phyloP scores from a whole-genome alignment of 1,284 basidiomycete genomes.

The Cryptococcus maquisensis region DNA sequence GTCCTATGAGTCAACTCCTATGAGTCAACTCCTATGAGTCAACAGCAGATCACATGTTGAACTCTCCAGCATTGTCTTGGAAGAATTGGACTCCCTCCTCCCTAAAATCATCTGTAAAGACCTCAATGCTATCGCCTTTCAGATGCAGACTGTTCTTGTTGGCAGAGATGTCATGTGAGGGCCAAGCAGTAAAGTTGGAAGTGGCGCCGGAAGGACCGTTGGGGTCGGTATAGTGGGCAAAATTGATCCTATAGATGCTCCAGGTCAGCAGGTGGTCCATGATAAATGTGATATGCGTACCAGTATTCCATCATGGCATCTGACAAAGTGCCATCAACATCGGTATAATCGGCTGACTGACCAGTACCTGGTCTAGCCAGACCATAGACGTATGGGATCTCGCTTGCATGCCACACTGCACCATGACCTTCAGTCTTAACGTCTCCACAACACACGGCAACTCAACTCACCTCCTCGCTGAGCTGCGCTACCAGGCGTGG shows the following conservation, averaged over 20 bases:
- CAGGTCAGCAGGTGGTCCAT: background rate
- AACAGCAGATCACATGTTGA: constrained; percentile 8
- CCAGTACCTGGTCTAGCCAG: constrained; percentile 3
- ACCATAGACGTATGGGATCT: constrained; percentile 30
- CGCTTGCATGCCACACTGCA: constrained; percentile 24
- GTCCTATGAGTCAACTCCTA: no score
- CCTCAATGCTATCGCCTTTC: constrained; percentile 17
- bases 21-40: no score
- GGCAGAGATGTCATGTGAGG: constrained; percentile 4
- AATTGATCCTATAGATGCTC: constrained; percentile 33
- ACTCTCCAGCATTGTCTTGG: constrained; percentile 19
- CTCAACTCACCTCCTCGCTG: constrained; percentile 25
- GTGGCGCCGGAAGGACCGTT: constrained; percentile 13
- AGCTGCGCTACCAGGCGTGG: constrained; percentile 5
- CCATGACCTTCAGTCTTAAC: background rate
- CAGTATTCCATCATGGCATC: constrained; percentile 34
- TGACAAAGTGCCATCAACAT: constrained; percentile 19
- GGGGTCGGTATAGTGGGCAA: constrained; percentile 38
- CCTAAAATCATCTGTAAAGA: constrained; percentile 39
- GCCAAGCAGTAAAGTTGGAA: constrained; percentile 19
- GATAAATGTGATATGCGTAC: constrained; percentile 15
- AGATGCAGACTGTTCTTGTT: constrained; percentile 34
- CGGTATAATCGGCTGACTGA: constrained; percentile 16
- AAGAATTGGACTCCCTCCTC: constrained; percentile 32
- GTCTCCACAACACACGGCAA: background rate